These are phyloP conservation scores for Populus trichocarpa DNA, from an alignment of 441 rosid genomes.

Conservation along the genomic window DNA sequence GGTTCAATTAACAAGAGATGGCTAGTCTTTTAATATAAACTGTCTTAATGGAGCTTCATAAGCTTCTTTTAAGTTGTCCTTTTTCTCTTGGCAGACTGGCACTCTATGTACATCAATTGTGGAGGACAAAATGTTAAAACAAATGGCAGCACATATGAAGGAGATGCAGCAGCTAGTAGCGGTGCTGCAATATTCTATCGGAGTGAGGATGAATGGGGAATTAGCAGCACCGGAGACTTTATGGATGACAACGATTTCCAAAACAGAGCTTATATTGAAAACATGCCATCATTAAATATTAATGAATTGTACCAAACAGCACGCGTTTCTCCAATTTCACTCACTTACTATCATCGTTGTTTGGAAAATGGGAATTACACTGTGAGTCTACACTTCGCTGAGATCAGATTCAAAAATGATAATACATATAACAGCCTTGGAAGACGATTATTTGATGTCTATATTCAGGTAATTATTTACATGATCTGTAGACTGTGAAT, in stretches of 20 bases:
- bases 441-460: slow-evolving; percentile 55
- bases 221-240: slow-evolving; percentile 40
- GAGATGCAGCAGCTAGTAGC: slow-evolving; percentile 18
- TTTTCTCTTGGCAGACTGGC: slow-evolving; percentile 22
- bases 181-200: slow-evolving; percentile 22
- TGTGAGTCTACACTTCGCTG: slow-evolving; percentile 53
- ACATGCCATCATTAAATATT: slow-evolving; percentile 23
- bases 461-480: slow-evolving; percentile 47
- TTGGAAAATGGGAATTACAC: slow-evolving; percentile 48
- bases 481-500: neutral
- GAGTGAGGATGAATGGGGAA: slow-evolving; percentile 28
- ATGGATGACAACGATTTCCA: slow-evolving; percentile 23
- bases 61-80: neutral
- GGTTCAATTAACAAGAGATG: neutral
- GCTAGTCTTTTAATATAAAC: neutral
- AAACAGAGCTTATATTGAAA: slow-evolving; percentile 12
- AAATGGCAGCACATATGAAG: slow-evolving; percentile 26
- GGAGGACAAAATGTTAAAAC: slow-evolving; percentile 27
- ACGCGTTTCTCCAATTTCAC: slow-evolving; percentile 52
- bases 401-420: slow-evolving; percentile 49
- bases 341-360: slow-evolving; percentile 63
- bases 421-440: slow-evolving; percentile 47
- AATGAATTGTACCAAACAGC: slow-evolving; percentile 46
- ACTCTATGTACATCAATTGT: slow-evolving; percentile 32
- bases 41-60: neutral